Base-by-base conservation (phyloP, 2,329 filamentous ascomycete genomes). In the Colletotrichum orbiculare region DNA sequence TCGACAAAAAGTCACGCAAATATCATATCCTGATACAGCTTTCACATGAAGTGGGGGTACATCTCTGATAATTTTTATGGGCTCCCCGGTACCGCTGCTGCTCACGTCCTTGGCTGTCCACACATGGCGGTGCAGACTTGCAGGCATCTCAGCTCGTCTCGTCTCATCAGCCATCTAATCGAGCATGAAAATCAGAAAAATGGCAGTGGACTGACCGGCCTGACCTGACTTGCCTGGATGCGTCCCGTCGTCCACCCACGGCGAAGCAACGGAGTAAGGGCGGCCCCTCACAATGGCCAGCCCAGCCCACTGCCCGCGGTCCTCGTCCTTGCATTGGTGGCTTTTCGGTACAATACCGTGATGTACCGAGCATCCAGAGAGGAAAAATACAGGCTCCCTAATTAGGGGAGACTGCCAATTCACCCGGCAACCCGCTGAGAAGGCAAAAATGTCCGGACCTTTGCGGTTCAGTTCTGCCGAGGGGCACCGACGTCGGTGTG, bases 41-140 rank as follows among this genome's bases (percentile, higher is more conserved):
- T 57, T 65, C 63, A 66, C 42, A 63, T 66, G 63, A 41, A 66
- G 63, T 66, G 63, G 63, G 62, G 58, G 46, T 46, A 45, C 47
- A 53, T 11, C 53, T 47, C 42, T 38, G 42, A 55, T 49, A 12
- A n/a, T 43, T 53, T 52, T 55, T 25, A n/a, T 56, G 37, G 37
- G 41, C 52, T 66, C 63, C 54, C 63, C 63, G 53, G 15, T 57
- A 25, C 25, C 25, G 25, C 25, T 66, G 62, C 62, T 41, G 58
- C 25, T 42, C 47, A 62, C 47, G 58, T 50, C 46, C 48, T 56
- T n/a, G 15, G 43, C 43, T 17, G 58, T 47, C 55, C 41, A 52
- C 12, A 13, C n/a, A 48, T 49, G 56, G 54, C 39, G 13, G 38
- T 57, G 39, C 41, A 48, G 45, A 33, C 41, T 53, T 8, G 42